Base-by-base conservation (phyloP, 768 basidiomycete species). In the Tubosaeta sp. region DNA sequence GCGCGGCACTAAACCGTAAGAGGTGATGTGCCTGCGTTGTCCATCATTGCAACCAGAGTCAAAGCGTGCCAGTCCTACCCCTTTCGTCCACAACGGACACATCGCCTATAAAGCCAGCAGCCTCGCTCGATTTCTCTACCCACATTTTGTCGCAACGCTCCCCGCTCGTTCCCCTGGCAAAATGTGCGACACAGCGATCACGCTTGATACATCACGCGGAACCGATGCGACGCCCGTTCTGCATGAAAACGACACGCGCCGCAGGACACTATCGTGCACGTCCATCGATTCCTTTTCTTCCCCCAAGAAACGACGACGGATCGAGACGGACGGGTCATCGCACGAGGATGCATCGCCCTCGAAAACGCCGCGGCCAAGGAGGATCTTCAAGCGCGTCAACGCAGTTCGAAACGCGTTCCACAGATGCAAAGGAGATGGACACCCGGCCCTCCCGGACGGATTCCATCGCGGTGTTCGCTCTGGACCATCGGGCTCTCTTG, bases 231-330 rank as follows among this genome's bases (percentile, higher is more conserved):
- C 57, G 21, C 50, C 50, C 16, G 25, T 34, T 27, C 44, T 50
- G 8, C 45, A 45, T n/a, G 29, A 0, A 30, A 25, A 51, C 34
- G 54, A 39, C 24, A 45, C 53, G 1, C 46, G 63, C 5, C 57
- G 42, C n/a, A 59, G 64, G 46, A 59, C 54, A 0, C n/a, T 25
- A 10, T 66, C 64, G 7, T 36, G 11, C 32, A 48, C 54, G 12
- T 65, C 59, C 16, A 29, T 64, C 32, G 52, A 57, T 64, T 27
- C 25, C 61, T 0, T 12, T 57, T 18, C 38, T 48, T n/a, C 48
- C 54, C 16, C 13, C 51, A 16, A 41, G 14, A 4, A 25, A 19
- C 57, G 59, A 35, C 59, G 49, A 27, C 45, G 48, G 40, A 52
- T 62, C 40, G 11, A 27, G 4, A 27, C 25, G 25, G 25, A 27